Percentiles rank a stretch among this genome's conserved stretches.
phyloP scores from a whole-genome alignment of 768 basidiomycete genomes.

The Leucocoprinus leucothites region DNA sequence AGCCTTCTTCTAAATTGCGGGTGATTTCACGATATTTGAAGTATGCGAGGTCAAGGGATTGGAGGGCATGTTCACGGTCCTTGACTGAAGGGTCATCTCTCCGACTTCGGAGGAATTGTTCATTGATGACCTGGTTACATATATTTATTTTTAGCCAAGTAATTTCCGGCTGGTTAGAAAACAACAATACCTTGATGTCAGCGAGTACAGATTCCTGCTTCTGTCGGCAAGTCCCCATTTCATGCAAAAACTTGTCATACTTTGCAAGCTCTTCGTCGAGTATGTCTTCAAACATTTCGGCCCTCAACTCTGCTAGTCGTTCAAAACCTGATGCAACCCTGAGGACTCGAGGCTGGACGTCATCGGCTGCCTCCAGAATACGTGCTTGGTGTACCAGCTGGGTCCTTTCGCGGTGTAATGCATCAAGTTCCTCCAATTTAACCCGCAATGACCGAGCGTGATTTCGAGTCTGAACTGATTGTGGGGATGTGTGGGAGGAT shows the following conservation, averaged over 20 bases:
- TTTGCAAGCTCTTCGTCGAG: constrained; percentile 77
- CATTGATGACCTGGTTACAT: constrained; percentile 53
- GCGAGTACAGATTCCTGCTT: constrained; percentile 66
- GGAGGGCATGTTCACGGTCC: constrained; percentile 77
- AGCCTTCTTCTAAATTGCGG: constrained; percentile 84
- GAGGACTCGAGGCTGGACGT: constrained; percentile 68
- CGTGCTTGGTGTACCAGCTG: constrained; percentile 65
- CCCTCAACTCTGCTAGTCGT: constrained; percentile 64
- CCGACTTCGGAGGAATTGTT: constrained; percentile 70
- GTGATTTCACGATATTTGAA: constrained; percentile 85
- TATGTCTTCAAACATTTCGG: constrained; percentile 86
- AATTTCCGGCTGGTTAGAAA: neutral
- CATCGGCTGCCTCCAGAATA: constrained; percentile 61
- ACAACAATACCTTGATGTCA: constrained; percentile 57
- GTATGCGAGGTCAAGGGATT: constrained; percentile 80
- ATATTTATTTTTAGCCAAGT: neutral
- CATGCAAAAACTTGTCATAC: constrained; percentile 73
- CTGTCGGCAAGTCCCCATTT: constrained; percentile 46
- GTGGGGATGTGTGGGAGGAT: constrained; percentile 28
- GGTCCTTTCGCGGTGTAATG: constrained; percentile 56
- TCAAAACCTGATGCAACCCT: constrained; percentile 65
- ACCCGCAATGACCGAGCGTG: constrained; percentile 71
- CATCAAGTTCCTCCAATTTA: constrained; percentile 78
- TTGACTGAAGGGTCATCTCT: constrained; percentile 76
- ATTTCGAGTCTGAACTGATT: constrained; percentile 49